Evolutionary conservation across 208 protist genomes (phyloP), one percentile per base, ranked within the genome.

Genomic region (Jaenimonas drosophilae): DNA sequence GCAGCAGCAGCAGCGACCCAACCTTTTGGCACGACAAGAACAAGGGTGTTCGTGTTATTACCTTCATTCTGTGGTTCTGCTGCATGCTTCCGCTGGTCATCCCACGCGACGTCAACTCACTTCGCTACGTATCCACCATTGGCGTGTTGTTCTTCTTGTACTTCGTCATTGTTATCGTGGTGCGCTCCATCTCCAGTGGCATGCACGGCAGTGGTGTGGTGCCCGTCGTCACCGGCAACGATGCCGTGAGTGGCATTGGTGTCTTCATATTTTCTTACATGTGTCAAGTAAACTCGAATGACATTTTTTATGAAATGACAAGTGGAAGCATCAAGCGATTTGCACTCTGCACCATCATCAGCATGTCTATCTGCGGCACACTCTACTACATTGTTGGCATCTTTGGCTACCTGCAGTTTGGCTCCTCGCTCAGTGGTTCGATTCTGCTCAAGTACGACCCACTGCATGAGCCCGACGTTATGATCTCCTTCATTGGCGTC

Each of bases 341-440:
- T 25, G 71, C 67, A 28, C 30, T 65, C 12, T 43, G 68, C 21
- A 53, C 40, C 11, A 36, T 32, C 6, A n/a, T 78, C 9, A 62
- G 56, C 43, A 80, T 77, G 49, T 9, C 23, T 17, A 40, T 76
- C 17, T 79, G 69, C 38, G 32, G 33, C 4, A 14, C 64, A 12
- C 47, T 88, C 20, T 90, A 85, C 63, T 46, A 77, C 23, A 20
- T 84, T 31, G 47, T 59, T 7, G 81, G 76, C 41, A 54, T 80
- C 56, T 83, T 81, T 49, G 80, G 80, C 4, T 83, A 84, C 55
- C 23, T 38, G 3, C 61, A 89, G 11, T 81, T 86, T 54, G 69
- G 68, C 14, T 16, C 32, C 14, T 43, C 52, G 2, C 29, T 66
- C 1, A 45, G 16, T 0, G 70, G 57, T 26, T 77, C 76, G 16